A percentile compares a stretch with the other conserved stretches of the same genome.
Conservation (phyloP, 352 stramenopile genomes). For the Globisporangium orthogonon region DNA sequence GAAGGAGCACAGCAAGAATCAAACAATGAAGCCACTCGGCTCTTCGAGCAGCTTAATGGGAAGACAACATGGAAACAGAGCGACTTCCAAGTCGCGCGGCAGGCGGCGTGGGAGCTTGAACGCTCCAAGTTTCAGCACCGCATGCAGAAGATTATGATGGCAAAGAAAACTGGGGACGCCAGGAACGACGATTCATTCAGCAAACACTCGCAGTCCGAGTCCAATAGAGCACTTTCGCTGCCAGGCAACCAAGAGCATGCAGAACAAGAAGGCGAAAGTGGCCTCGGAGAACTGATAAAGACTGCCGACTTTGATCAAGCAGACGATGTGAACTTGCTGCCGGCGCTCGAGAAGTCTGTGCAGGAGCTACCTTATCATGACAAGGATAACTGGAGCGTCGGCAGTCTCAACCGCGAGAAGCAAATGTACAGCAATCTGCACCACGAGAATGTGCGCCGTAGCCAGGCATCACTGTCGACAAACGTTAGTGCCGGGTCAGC, state of each 20-base stretch:
- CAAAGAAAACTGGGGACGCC: constrained; percentile 26
- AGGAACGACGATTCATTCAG: neutral
- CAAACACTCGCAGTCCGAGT: constrained; percentile 38
- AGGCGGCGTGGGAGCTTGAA: constrained; percentile 60
- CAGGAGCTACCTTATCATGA: constrained; percentile 55
- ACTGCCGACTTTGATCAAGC: neutral
- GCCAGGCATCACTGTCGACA: constrained; percentile 24
- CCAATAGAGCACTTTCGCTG: neutral
- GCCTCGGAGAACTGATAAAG: neutral
- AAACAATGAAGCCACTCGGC: constrained; percentile 19
- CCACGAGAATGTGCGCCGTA: constrained; percentile 53
- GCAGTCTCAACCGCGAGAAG: constrained; percentile 61
- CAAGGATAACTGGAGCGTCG: constrained; percentile 79
- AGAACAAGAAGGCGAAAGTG: too few relatives aligned
- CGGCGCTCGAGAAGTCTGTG: constrained; percentile 29
- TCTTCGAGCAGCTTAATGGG: constrained; percentile 70
- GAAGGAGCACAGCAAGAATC: neutral
- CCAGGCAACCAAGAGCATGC: neutral
- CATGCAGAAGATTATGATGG: constrained; percentile 66
- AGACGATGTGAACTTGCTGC: constrained; percentile 19
- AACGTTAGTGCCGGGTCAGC: neutral
- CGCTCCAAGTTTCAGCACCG: constrained; percentile 58
- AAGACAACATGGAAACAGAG: constrained; percentile 71
- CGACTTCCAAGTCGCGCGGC: constrained; percentile 56
- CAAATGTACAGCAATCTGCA: constrained; percentile 77